Percentiles rank a stretch among this genome's conserved stretches.
phyloP scores from a whole-genome alignment of 345 rosid species.

The Boechera stricta region DNA sequence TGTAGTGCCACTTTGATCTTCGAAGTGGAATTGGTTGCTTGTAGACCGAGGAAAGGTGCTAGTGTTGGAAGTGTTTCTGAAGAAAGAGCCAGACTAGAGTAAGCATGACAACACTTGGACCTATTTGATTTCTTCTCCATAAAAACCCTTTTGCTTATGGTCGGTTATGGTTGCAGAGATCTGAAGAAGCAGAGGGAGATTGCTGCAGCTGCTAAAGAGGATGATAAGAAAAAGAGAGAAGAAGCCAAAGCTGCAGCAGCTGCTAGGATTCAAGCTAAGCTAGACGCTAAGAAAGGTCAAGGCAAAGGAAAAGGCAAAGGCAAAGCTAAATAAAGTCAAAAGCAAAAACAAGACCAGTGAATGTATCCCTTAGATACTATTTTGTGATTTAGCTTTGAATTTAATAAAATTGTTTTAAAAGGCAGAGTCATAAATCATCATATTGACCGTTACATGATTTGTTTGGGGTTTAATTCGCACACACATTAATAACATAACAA shows the following conservation, averaged over 20 bases:
- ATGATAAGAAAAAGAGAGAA: conserved; percentile 86
- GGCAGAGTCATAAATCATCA: conserved; percentile 6
- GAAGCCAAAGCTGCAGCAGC: conserved; percentile 94
- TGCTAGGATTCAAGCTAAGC: conserved; percentile 89
- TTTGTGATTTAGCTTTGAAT: not conserved
- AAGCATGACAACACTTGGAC: conserved; percentile 43
- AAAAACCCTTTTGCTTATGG: not conserved
- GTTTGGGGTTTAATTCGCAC: conserved; percentile 20
- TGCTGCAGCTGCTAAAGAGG: conserved; percentile 79
- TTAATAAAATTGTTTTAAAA: not conserved
- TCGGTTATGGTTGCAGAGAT: conserved; percentile 54
- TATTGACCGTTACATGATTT: conserved; percentile 11
- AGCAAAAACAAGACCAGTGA: not conserved
- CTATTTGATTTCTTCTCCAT: not conserved
- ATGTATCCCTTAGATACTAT: conserved; percentile 1
- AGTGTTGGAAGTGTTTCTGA: conserved; percentile 70
- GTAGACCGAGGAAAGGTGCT: conserved; percentile 84
- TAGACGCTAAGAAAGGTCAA: conserved; percentile 78
- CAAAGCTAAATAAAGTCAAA: conserved; percentile 50
- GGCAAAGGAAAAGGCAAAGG: conserved; percentile 90
- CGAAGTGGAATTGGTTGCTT: conserved; percentile 82
- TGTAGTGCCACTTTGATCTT: conserved; percentile 87
- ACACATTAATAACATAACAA: conserved; percentile 17
- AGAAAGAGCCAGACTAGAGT: conserved; percentile 94
- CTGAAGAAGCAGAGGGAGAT: conserved; percentile 91